A percentile compares a stretch with the other conserved stretches of the same genome.
These are phyloP conservation scores for Plectranthus barbatus DNA, from an alignment of 257 asterid species.

Conservation along the genomic window DNA sequence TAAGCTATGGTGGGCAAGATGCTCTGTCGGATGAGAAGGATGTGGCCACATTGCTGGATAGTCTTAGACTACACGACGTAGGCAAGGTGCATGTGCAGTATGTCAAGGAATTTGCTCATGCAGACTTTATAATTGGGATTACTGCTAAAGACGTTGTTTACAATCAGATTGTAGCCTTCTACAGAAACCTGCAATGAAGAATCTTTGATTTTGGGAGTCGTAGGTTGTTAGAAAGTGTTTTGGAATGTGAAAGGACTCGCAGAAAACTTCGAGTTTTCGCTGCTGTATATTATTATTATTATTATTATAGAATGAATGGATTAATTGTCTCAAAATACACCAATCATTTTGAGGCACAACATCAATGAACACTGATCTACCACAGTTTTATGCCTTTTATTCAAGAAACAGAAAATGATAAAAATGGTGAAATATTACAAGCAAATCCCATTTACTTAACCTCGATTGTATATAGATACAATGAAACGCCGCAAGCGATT, in stretches of 20 bases:
- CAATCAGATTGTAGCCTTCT: constrained; percentile 38
- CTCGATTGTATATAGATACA: not conserved
- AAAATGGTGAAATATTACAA: too few relatives aligned
- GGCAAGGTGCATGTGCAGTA: constrained; percentile 66
- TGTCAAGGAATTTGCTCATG: constrained; percentile 70
- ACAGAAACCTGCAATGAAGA: constrained; percentile 10
- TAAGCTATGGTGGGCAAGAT: constrained; percentile 83
- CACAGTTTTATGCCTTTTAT: too few relatives aligned
- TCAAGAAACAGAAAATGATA: too few relatives aligned
- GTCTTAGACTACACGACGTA: constrained; percentile 44
- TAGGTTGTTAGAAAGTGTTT: not conserved
- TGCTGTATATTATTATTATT: not conserved
- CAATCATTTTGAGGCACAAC: too few relatives aligned
- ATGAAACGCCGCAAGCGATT: too few relatives aligned
- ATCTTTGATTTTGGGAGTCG: not conserved
- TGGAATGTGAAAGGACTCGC: not conserved
- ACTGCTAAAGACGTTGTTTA: constrained; percentile 69
- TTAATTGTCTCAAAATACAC: too few relatives aligned
- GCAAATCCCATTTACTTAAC: too few relatives aligned
- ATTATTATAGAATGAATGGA: not conserved
- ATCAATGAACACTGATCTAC: too few relatives aligned
- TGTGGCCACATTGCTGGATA: constrained; percentile 48
- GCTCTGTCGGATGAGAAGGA: constrained; percentile 64
- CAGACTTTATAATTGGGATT: constrained; percentile 67
- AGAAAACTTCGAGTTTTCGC: not conserved